These are phyloP conservation scores for Epichloe hybrida DNA, from an alignment of 2,329 filamentous ascomycete genomes.

Conservation along the genomic window DNA sequence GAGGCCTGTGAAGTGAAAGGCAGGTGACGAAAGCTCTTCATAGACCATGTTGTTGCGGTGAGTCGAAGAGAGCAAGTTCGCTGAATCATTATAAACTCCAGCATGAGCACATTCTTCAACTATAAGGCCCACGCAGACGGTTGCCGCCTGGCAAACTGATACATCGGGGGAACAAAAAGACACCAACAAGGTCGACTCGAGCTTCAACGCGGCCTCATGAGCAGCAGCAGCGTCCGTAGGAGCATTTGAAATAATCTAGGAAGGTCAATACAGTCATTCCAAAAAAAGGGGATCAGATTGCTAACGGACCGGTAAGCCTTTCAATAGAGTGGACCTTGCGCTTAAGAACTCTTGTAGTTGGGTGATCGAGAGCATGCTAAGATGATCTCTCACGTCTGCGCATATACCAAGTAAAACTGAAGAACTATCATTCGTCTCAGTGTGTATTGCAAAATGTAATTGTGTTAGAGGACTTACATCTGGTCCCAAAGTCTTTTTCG, in stretches of 20 bases:
- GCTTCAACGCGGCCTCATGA: conserved; percentile 35
- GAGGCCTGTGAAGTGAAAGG: conserved; percentile 52
- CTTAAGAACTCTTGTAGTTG: conserved; percentile 43
- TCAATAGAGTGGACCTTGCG: conserved; percentile 39
- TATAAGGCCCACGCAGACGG: conserved; percentile 45
- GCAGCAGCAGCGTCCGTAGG: conserved; percentile 42
- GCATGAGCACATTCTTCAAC: conserved; percentile 46
- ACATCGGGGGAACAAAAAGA: conserved; percentile 53
- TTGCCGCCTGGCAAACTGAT: conserved; percentile 51
- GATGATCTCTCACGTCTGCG: conserved; percentile 30
- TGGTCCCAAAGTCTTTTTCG: conserved; percentile 37
- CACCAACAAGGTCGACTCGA: conserved; percentile 50
- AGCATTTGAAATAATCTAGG: conserved; percentile 40
- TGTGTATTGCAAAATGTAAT: neutral
- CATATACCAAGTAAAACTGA: conserved; percentile 33
- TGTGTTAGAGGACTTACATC: conserved; percentile 26
- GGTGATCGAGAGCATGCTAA: conserved; percentile 29
- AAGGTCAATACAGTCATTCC: conserved; percentile 6
- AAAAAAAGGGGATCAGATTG: no score
- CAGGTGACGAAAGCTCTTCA: conserved; percentile 46
- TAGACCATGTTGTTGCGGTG: conserved; percentile 49
- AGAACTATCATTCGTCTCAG: conserved; percentile 12
- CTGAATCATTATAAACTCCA: conserved; percentile 34
- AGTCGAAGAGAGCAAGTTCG: conserved; percentile 37
- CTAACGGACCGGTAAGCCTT: conserved; percentile 32